Percentiles rank a stretch among this genome's conserved stretches.
These are phyloP conservation scores for Berberis vulgaris DNA, from an alignment of 164 flowering plant genomes.

Conservation along the genomic window DNA sequence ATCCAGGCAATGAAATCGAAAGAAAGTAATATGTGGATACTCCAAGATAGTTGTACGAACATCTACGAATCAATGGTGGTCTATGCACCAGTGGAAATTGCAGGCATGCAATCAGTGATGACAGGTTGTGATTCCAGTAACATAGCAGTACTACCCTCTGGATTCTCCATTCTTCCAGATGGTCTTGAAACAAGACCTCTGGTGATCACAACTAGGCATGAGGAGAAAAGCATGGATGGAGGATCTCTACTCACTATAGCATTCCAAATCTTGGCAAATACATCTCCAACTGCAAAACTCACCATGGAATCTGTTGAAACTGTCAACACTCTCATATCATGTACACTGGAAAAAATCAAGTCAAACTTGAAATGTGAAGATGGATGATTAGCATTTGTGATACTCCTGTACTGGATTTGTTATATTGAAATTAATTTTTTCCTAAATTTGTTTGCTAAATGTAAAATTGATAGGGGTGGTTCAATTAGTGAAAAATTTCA, in stretches of 20 bases:
- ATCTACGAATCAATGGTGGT: conserved; percentile 74
- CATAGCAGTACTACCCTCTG: conserved; percentile 66
- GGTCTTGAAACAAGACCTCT: conserved; percentile 73
- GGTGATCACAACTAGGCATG: conserved; percentile 66
- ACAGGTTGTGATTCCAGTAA: conserved; percentile 85
- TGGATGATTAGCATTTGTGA: conserved; percentile 21
- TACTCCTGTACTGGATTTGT: neutral
- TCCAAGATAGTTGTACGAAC: conserved; percentile 84
- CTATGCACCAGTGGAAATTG: conserved; percentile 70
- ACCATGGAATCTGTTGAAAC: conserved; percentile 69
- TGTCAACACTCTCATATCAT: conserved; percentile 60
- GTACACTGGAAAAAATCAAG: conserved; percentile 67
- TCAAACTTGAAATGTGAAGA: conserved; percentile 86
- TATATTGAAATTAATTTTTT: too few relatives aligned
- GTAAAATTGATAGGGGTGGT: too few relatives aligned
- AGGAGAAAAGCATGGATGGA: conserved; percentile 63
- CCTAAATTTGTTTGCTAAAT: too few relatives aligned
- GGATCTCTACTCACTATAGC: conserved; percentile 88
- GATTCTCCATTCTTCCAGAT: conserved; percentile 87
- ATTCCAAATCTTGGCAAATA: conserved; percentile 60
- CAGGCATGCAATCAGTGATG: conserved; percentile 70
- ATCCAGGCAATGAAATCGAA: conserved; percentile 59
- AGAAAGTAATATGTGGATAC: conserved; percentile 64
- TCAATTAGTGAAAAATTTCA: too few relatives aligned
- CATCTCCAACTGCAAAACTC: conserved; percentile 60